phyloP scores from a whole-genome alignment of 192 early-diverging fungal species.

The Backusella luteola region DNA sequence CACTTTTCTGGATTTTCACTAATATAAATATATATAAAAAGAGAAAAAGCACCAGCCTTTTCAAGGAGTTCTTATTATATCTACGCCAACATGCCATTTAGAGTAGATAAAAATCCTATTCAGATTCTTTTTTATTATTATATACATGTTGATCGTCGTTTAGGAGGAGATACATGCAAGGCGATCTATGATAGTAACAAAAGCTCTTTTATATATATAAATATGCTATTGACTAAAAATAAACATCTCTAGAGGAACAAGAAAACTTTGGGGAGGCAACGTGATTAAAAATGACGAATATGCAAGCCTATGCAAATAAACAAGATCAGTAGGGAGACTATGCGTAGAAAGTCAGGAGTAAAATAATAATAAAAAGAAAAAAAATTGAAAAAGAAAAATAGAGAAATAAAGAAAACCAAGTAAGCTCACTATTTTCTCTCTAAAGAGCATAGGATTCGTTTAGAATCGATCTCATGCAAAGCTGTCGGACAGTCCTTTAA shows the following conservation, averaged over 20 bases:
- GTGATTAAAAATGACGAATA: slow-evolving; percentile 28
- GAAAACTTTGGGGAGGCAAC: slow-evolving; percentile 13
- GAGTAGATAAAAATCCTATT: background rate
- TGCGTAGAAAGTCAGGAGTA: background rate
- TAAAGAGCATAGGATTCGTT: slow-evolving; percentile 19
- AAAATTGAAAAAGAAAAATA: background rate
- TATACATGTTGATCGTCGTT: slow-evolving; percentile 3
- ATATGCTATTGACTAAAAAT: background rate
- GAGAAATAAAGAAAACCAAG: background rate
- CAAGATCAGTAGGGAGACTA: slow-evolving; percentile 13
- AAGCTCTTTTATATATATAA: background rate
- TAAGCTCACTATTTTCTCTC: background rate
- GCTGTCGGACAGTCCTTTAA: slow-evolving; percentile 20
- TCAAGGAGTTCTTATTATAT: background rate
- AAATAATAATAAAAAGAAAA: background rate
- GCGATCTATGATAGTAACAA: slow-evolving; percentile 4
- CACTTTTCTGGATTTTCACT: slow-evolving; percentile 1
- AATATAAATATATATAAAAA: background rate
- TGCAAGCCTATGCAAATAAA: slow-evolving; percentile 11
- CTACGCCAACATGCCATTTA: background rate
- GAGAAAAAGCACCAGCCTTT: background rate
- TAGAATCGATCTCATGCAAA: slow-evolving; percentile 25
- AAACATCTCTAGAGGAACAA: slow-evolving; percentile 1
- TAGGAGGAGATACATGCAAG: slow-evolving; percentile 3
- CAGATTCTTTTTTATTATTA: background rate